Percentiles rank a stretch among this genome's conserved stretches.
These are phyloP conservation scores for Plectosphaerella plurivora DNA, from an alignment of 2,329 filamentous ascomycete species.

Conservation along the genomic window DNA sequence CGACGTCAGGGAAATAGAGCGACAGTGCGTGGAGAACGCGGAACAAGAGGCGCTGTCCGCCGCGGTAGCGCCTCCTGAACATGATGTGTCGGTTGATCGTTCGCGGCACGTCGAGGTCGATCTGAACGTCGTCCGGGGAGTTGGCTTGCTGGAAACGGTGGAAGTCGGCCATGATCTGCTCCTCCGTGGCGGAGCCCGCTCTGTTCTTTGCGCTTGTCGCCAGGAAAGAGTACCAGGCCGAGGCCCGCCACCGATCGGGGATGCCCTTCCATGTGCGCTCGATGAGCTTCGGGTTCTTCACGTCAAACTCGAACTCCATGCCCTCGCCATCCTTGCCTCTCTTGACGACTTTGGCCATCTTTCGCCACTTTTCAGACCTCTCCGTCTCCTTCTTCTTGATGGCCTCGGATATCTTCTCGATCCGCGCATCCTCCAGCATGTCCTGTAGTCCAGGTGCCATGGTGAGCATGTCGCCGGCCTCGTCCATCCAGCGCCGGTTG, in stretches of 20 bases:
- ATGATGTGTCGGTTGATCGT: conserved; percentile 96
- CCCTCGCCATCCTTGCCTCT: conserved; percentile 49
- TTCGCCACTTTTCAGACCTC: conserved; percentile 63
- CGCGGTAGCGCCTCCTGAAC: conserved; percentile 88
- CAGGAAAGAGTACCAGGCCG: conserved; percentile 94
- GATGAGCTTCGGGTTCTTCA: conserved; percentile 76
- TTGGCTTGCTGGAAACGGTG: conserved; percentile 66
- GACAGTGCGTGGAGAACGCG: conserved; percentile 88
- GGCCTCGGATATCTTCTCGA: conserved; percentile 47
- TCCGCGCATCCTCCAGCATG: conserved; percentile 50
- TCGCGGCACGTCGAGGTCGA: conserved; percentile 92
- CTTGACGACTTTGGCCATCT: conserved; percentile 56
- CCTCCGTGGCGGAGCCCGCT: conserved; percentile 60
- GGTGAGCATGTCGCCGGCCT: conserved; percentile 64
- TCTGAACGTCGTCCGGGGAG: conserved; percentile 91
- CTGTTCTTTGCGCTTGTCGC: conserved; percentile 67
- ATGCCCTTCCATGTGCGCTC: conserved; percentile 97
- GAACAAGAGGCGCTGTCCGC: conserved; percentile 88
- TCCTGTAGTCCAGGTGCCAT: conserved; percentile 52
- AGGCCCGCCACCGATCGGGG: conserved; percentile 88
- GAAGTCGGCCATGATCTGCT: conserved; percentile 68
- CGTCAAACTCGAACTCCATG: conserved; percentile 74
- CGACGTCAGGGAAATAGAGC: conserved; percentile 83
- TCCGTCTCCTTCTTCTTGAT: conserved; percentile 60
- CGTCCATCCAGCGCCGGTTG: conserved; percentile 57